Conservation (phyloP, 192 early-diverging fungal genomes). For the Polychytrium aggregatum region DNA sequence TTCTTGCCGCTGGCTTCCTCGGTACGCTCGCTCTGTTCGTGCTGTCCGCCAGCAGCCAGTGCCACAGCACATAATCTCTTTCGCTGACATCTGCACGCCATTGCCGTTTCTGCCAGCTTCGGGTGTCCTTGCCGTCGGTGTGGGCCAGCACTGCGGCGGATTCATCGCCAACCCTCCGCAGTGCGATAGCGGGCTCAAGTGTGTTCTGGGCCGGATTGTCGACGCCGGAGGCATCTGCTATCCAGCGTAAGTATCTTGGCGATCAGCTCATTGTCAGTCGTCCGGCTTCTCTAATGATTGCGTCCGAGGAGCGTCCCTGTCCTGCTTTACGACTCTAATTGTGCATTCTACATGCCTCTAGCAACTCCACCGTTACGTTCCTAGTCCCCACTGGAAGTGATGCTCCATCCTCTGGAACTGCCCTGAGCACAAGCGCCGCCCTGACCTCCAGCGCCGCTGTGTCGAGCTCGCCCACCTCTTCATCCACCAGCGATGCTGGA, state of each 20-base stretch:
- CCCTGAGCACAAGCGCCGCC: slow-evolving; percentile 9
- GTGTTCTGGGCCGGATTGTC: too few species aligned
- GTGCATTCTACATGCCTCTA: slow-evolving; percentile 16
- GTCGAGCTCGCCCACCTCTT: slow-evolving; percentile 31
- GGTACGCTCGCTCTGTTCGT: slow-evolving; percentile 8
- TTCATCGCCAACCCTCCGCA: too few species aligned
- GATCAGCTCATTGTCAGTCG: slow-evolving; percentile 72
- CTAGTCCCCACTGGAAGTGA: slow-evolving; percentile 32
- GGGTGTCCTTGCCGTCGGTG: too few species aligned
- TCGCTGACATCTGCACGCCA: slow-evolving; percentile 13
- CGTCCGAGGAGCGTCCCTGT: slow-evolving; percentile 25
- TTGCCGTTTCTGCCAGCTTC: slow-evolving; percentile 57
- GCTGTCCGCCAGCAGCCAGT: slow-evolving; percentile 46
- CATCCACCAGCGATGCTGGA: too few species aligned
- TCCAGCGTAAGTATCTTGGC: too few species aligned
- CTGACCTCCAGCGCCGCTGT: slow-evolving; percentile 17
- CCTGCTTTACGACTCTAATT: slow-evolving; percentile 13
- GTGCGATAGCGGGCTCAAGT: too few species aligned
- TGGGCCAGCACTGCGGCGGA: too few species aligned
- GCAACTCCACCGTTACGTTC: slow-evolving; percentile 23
- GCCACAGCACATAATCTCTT: slow-evolving; percentile 23
- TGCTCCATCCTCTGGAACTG: slow-evolving; percentile 1
- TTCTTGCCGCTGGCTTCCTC: slow-evolving; percentile 16
- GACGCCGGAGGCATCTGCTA: too few species aligned
- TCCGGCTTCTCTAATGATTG: slow-evolving; percentile 22